Evolutionary conservation across 2,329 filamentous ascomycete species (phyloP).

Genomic region (Bipolaris zeicola): DNA sequence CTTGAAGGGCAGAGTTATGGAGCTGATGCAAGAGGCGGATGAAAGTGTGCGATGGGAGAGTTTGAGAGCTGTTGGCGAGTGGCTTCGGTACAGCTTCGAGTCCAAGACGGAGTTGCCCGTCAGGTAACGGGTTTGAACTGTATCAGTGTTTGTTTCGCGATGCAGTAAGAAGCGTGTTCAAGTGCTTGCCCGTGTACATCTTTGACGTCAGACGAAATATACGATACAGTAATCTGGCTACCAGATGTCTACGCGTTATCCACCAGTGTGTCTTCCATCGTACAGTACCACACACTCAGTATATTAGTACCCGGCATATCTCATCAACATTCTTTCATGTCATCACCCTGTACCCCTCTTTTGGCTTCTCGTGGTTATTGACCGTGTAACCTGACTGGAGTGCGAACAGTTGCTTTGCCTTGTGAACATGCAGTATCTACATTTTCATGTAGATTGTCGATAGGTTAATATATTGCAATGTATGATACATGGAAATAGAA

Average conservation of each 20-base stretch:
- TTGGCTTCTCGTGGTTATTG: neutral
- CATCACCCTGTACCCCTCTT: neutral
- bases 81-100: slow-evolving; percentile 68
- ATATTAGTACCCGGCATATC: neutral
- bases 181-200: slow-evolving; percentile 7
- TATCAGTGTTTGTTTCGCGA: neutral
- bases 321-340: neutral
- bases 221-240: slow-evolving; percentile 5
- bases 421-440: too few relatives aligned
- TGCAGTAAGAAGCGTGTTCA: slow-evolving; percentile 4
- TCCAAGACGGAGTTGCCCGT: slow-evolving; percentile 42
- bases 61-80: slow-evolving; percentile 79
- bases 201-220: slow-evolving; percentile 1
- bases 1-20: slow-evolving; percentile 87
- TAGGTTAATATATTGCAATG: too few relatives aligned
- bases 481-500: too few relatives aligned
- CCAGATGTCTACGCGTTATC: slow-evolving; percentile 6
- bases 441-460: too few relatives aligned
- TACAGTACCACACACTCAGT: neutral
- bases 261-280: neutral
- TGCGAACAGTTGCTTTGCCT: neutral
- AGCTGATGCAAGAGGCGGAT: slow-evolving; percentile 87
- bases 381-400: neutral
- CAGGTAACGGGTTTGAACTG: slow-evolving; percentile 23
- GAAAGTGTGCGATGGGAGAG: slow-evolving; percentile 93